A percentile compares a stretch with the other conserved stretches of the same genome.
phyloP scores from a whole-genome alignment of 352 stramenopile species.

The Peronospora farinosa region DNA sequence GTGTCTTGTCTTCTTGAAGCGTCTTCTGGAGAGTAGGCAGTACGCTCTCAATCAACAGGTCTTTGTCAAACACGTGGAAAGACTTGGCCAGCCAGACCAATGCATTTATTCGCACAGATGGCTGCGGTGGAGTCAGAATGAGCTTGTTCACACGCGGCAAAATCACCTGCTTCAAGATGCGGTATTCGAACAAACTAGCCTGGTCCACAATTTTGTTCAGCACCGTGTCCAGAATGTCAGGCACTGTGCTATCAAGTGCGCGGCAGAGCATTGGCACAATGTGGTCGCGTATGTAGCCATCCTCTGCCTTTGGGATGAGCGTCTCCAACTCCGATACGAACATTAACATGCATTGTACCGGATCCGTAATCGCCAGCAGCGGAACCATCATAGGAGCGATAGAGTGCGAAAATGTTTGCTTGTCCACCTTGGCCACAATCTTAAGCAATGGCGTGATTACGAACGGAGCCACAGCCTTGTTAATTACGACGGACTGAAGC shows the following conservation, averaged over 20 bases:
- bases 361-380: conserved; percentile 76
- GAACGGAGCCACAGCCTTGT: conserved; percentile 82
- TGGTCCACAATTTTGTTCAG: conserved; percentile 87
- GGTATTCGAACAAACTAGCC: conserved; percentile 83
- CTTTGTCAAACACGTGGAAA: conserved; percentile 87
- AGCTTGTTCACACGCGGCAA: conserved; percentile 81
- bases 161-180: conserved; percentile 84
- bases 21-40: conserved; percentile 69
- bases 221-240: conserved; percentile 82
- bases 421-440: conserved; percentile 84
- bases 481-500: conserved; percentile 75
- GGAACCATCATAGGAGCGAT: conserved; percentile 80
- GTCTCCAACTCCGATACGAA: conserved; percentile 82
- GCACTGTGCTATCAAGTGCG: conserved; percentile 74
- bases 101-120: conserved; percentile 80
- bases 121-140: conserved; percentile 76
- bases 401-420: conserved; percentile 68
- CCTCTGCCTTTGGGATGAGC: conserved; percentile 77
- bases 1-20: conserved; percentile 73
- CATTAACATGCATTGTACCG: conserved; percentile 87
- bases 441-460: conserved; percentile 85
- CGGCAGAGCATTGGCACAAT: conserved; percentile 84
- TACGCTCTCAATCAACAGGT: conserved; percentile 77
- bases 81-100: conserved; percentile 83
- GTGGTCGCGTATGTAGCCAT: conserved; percentile 86